phyloP scores from a whole-genome alignment of 176 grass and related monocot species.

The Rhynchospora tenuis region DNA sequence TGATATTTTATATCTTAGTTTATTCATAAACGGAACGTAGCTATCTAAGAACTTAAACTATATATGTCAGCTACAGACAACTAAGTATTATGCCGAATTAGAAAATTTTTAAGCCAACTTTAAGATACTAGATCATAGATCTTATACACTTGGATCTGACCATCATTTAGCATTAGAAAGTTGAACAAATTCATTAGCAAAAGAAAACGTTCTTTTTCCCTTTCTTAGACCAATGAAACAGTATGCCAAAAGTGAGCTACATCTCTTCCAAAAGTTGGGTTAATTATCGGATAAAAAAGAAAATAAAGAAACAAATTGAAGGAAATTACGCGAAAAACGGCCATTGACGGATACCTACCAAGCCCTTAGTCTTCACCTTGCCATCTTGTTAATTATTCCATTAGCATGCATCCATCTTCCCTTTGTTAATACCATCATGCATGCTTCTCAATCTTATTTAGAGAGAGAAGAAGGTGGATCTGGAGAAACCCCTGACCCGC shows the following conservation, averaged over 20 bases:
- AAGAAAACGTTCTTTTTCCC: slow-evolving; percentile 18
- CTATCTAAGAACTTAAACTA: not conserved
- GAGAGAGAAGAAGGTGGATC: slow-evolving; percentile 40
- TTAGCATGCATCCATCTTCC: not conserved
- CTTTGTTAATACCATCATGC: slow-evolving; percentile 23
- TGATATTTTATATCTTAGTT: not conserved
- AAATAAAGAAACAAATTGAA: slow-evolving; percentile 16
- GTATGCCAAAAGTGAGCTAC: slow-evolving; percentile 15
- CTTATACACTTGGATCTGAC: not conserved
- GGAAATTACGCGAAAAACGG: slow-evolving; percentile 56
- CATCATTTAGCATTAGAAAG: slow-evolving; percentile 11
- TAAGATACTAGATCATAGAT: not conserved
- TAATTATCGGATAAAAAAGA: slow-evolving; percentile 25
- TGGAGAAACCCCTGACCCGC: slow-evolving; percentile 31
- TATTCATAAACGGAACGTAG: not conserved
- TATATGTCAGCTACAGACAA: slow-evolving; percentile 2
- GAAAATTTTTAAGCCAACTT: not conserved
- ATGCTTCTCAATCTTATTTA: slow-evolving; percentile 30
- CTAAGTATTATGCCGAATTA: slow-evolving; percentile 4
- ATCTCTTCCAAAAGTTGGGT: slow-evolving; percentile 26
- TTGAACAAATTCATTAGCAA: not conserved
- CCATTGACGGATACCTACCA: slow-evolving; percentile 58
- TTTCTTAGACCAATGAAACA: slow-evolving; percentile 3
- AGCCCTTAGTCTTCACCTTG: slow-evolving; percentile 8
- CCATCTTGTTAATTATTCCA: slow-evolving; percentile 15